Conservation (phyloP, 441 rosid species). For the Croton setiger region DNA sequence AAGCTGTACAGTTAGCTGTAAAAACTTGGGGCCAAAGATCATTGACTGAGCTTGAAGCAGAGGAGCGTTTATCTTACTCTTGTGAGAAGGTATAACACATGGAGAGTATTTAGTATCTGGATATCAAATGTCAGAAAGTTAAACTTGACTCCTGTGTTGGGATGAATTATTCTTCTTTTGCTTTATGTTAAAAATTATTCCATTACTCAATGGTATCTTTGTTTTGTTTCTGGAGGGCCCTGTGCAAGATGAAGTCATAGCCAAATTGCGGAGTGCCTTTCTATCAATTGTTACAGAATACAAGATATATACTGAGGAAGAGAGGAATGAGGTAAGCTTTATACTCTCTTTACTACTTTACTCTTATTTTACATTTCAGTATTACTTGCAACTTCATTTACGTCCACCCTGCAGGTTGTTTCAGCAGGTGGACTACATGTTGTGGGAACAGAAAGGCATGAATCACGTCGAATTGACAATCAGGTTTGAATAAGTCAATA, state of each 20-base stretch:
- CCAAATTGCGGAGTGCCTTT: constrained; percentile 74
- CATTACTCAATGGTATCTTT: constrained; percentile 11
- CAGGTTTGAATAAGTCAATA: constrained; percentile 47
- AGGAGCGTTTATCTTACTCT: constrained; percentile 89
- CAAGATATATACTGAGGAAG: constrained; percentile 82
- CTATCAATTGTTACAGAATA: constrained; percentile 69
- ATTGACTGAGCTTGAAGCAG: constrained; percentile 91
- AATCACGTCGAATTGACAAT: constrained; percentile 90
- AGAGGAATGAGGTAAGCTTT: constrained; percentile 64
- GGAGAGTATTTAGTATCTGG: constrained; percentile 5
- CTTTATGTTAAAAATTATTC: not conserved
- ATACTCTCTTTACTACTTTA: constrained; percentile 14
- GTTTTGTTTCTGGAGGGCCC: constrained; percentile 60
- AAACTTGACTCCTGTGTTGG: constrained; percentile 1
- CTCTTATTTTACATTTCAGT: constrained; percentile 5
- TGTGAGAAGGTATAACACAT: constrained; percentile 77
- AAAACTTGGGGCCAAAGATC: constrained; percentile 87
- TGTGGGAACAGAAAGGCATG: constrained; percentile 92
- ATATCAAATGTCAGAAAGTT: not conserved
- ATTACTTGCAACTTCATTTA: constrained; percentile 17
- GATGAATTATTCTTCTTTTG: constrained; percentile 1
- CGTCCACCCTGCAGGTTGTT: constrained; percentile 57
- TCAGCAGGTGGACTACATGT: constrained; percentile 96
- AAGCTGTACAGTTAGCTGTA: constrained; percentile 78
- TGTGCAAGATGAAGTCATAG: constrained; percentile 86